Evolutionary conservation across 2,329 filamentous ascomycete genomes (phyloP).

Genomic region (Calycina marina): DNA sequence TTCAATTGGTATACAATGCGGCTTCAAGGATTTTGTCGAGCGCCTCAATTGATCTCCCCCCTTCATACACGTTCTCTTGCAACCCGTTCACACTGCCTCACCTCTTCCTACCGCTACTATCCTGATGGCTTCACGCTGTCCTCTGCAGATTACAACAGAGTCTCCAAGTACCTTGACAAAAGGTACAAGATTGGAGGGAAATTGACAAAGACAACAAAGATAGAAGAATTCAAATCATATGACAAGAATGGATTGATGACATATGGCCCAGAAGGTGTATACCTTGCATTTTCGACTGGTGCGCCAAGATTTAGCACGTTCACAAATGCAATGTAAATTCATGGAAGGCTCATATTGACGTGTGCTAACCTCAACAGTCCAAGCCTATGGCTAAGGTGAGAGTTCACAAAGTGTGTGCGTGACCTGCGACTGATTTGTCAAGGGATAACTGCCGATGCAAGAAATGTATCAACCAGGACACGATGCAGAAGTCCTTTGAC

Average conservation of each 20-base stretch:
- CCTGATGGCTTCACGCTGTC: too few species aligned
- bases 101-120: too few species aligned
- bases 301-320: too few species aligned
- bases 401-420: background rate
- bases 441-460: constrained; percentile 60
- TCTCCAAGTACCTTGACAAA: background rate
- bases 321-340: background rate
- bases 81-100: too few species aligned
- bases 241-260: background rate
- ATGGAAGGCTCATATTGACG: background rate
- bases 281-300: background rate
- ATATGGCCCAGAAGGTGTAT: background rate
- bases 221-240: background rate
- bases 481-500: constrained; percentile 53
- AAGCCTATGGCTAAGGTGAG: constrained; percentile 2
- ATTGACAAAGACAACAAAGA: background rate
- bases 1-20: too few species aligned
- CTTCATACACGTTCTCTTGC: too few species aligned
- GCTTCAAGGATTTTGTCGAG: too few species aligned
- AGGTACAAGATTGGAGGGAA: background rate
- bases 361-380: background rate
- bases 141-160: too few species aligned
- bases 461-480: constrained; percentile 53
- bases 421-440: constrained; percentile 5
- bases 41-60: too few species aligned